Base-by-base conservation (phyloP, 768 basidiomycete species). In the Termitomyces sp. region DNA sequence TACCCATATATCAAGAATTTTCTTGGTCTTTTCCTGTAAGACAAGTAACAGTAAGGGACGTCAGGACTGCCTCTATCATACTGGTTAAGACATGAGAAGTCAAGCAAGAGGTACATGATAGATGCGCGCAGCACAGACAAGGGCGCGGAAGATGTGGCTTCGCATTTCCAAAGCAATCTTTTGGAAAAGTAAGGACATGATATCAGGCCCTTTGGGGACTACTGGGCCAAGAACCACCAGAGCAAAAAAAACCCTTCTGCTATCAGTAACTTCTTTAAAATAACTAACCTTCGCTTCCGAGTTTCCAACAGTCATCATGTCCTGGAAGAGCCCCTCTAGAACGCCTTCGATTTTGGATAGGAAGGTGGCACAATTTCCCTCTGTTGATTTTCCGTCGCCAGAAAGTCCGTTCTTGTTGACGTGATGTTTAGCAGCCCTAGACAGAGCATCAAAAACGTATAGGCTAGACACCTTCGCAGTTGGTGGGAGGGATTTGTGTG, bases 1-100 rank as follows among this genome's bases (percentile, higher is more conserved):
- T 66, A 81, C 82, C 96, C 96, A 99, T 67, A 99, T 98, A 75
- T 98, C 97, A 73, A 96, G 84, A 68, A 99, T 86, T 74, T 98
- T 98, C 80, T 89, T 88, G 47, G 91, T 82, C 77, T 99, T 99
- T 79, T 97, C 96, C 95, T 98, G 79, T 73, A 69, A 73, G 65
- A 67, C 67, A 66, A 62, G 68, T 71, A 70, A 62, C 42, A 56
- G 61, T 61, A 63, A 60, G 62, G 61, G 57, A 64, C 61, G 78
- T 83, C 73, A 83, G 78, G 74, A 72, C 62, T 67, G 37, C 59
- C 64, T 64, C 66, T 65, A 67, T 69, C 66, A 61, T 67, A 69
- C 65, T 55, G 50, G 44, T 63, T 62, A 60, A 62, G 61, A 71
- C 67, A 66, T 51, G 45, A 47, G 62, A 61, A 60, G 62, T 62